phyloP scores from a whole-genome alignment of 805 yeast genomes.

The Barnettozyma vustinii region DNA sequence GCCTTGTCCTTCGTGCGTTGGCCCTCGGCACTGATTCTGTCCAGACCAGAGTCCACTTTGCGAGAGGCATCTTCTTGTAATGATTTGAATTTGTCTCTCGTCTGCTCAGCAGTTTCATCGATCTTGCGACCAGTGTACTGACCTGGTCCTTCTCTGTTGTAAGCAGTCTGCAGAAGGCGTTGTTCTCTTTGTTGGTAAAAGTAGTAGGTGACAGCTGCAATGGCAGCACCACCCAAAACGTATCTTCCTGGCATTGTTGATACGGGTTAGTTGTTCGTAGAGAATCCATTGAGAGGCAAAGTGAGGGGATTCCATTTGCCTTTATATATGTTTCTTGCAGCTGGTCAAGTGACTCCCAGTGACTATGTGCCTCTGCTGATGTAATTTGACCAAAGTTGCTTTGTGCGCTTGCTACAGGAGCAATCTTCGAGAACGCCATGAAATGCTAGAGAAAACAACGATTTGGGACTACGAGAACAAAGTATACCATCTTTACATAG shows the following conservation, averaged over 20 bases:
- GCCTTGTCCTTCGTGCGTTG: slow-evolving; percentile 17
- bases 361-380: background rate
- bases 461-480: background rate
- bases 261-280: background rate
- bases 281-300: too few relatives aligned
- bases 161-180: slow-evolving; percentile 5
- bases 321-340: too few relatives aligned
- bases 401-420: background rate
- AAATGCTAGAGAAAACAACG: background rate
- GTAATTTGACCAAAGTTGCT: background rate
- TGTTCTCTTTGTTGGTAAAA: slow-evolving; percentile 19
- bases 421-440: background rate
- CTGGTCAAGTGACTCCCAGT: background rate
- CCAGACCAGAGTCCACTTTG: slow-evolving; percentile 16
- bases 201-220: slow-evolving; percentile 24
- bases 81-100: slow-evolving; percentile 14
- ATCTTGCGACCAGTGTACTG: slow-evolving; percentile 23
- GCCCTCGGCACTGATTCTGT: slow-evolving; percentile 15
- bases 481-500: background rate
- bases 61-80: slow-evolving; percentile 18
- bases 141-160: slow-evolving; percentile 15
- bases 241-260: slow-evolving; percentile 9
- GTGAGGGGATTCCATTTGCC: background rate
- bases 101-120: slow-evolving; percentile 19
- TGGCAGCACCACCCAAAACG: slow-evolving; percentile 21